A percentile compares a stretch with the other conserved stretches of the same genome.
Evolutionary conservation across 2,329 filamentous ascomycete genomes (phyloP).

Genomic region (Talaromyces islandicus): DNA sequence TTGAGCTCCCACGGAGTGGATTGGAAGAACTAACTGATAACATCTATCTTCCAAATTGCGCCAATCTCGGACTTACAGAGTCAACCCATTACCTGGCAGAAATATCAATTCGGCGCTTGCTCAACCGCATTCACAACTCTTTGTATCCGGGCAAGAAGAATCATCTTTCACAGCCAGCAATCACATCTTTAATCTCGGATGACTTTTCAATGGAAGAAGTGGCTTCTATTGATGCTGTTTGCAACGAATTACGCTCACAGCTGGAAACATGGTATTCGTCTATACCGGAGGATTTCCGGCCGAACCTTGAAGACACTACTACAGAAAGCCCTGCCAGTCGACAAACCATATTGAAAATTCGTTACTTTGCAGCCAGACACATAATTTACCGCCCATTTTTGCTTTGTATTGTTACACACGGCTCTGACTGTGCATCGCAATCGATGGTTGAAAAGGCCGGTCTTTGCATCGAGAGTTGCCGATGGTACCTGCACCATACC

Average conservation of each 20-base stretch:
- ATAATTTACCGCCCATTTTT: constrained; percentile 30
- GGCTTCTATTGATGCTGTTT: constrained; percentile 17
- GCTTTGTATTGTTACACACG: constrained; percentile 20
- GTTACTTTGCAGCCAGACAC: constrained; percentile 28
- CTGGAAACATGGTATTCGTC: constrained; percentile 27
- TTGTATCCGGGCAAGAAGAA: constrained; percentile 21
- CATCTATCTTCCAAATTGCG: constrained; percentile 22
- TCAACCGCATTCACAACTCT: constrained; percentile 30
- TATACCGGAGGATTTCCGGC: constrained; percentile 25
- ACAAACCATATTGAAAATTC: constrained; percentile 22
- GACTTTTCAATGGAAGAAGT: constrained; percentile 24
- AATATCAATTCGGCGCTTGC: constrained; percentile 25
- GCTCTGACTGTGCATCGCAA: constrained; percentile 11
- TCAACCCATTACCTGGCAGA: constrained; percentile 24
- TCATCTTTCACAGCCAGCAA: constrained; percentile 17
- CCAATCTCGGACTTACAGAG: constrained; percentile 16
- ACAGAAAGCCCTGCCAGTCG: constrained; percentile 16
- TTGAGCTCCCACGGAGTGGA: constrained; percentile 28
- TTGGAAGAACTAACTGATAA: constrained; percentile 26
- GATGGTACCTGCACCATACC: constrained; percentile 23
- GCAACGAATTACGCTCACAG: constrained; percentile 23
- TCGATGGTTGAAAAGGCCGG: constrained; percentile 23
- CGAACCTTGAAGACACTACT: constrained; percentile 14
- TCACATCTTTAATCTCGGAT: constrained; percentile 16
- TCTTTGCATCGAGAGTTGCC: constrained; percentile 27